Conservation (phyloP, 257 asterid genomes). For the Eustoma russellianum region DNA sequence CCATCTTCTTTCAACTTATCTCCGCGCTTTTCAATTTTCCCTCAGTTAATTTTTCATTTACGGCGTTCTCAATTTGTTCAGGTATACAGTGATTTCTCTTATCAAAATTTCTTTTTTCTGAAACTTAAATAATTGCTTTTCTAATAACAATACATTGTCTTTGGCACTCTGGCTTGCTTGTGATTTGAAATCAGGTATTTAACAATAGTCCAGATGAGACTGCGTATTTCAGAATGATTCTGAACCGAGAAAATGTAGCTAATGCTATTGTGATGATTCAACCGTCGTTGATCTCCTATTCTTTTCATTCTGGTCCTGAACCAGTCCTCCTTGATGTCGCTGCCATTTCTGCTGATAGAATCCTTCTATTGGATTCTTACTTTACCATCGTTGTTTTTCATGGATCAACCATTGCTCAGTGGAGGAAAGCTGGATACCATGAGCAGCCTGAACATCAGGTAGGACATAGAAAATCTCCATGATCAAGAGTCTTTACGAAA, state of each 20-base stretch:
- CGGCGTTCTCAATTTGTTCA: constrained; percentile 96
- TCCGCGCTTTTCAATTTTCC: constrained; percentile 86
- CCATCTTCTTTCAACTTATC: constrained; percentile 89
- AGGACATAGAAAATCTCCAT: neutral
- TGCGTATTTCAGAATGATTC: constrained; percentile 85
- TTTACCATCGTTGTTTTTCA: constrained; percentile 90
- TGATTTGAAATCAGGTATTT: constrained; percentile 58
- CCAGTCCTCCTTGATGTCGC: constrained; percentile 96
- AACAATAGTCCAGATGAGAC: constrained; percentile 99
- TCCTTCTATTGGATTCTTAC: constrained; percentile 88
- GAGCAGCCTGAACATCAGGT: constrained; percentile 92
- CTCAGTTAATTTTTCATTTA: constrained; percentile 88
- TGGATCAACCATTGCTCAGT: constrained; percentile 90
- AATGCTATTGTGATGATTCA: constrained; percentile 98
- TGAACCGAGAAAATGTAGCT: constrained; percentile 82
- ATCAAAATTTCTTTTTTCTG: constrained; percentile 5
- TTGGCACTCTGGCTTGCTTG: constrained; percentile 1
- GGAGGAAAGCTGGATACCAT: constrained; percentile 95
- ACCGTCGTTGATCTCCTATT: constrained; percentile 92
- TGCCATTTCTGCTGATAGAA: constrained; percentile 84
- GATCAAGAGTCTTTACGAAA: too few species aligned
- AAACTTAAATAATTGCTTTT: constrained; percentile 2
- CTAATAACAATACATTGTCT: neutral
- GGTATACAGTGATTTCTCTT: constrained; percentile 25
- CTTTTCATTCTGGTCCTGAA: constrained; percentile 88